Base-by-base conservation (phyloP, 306 rosid species). In the Inga leiocalycina region DNA sequence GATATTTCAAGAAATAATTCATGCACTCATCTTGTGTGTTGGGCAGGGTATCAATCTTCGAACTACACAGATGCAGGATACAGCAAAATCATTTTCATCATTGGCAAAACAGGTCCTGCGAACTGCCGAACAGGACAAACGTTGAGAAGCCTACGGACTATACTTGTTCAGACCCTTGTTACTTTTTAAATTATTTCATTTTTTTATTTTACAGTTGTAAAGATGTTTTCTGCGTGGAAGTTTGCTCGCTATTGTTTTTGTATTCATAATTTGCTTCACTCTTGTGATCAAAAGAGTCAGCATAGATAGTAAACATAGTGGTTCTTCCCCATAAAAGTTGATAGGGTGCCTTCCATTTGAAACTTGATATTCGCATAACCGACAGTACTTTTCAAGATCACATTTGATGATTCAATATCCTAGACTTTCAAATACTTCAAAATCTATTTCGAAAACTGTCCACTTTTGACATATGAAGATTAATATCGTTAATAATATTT, bases 51-150 rank as follows among this genome's bases (percentile, higher is more conserved):
- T 86, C 78, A 88, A 83, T 73, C 77, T 74, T 69, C 87, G 81
- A 64, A 49, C 99, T 27, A 24, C 96, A 41, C 93, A 93, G 19
- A 92, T 95, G 92, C 92, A 93, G 86, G 94, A 92, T 83, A 87
- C 85, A 41, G 99, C 99, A 49, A 87, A 79, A 78, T 92, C 99
- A 62, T 93, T 93, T 84, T 96, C 97, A 75, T 88, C 96, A 67
- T 79, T 92, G 91, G 99, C 97, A 59, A 92, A 87, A 27, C 93
- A 92, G 76, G 85, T 93, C 80, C 90, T 92, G 45, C 88, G 54
- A 89, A 91, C 88, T 20, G 79, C 91, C 62, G 93, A 92, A 87
- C 93, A 87, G 17, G 91, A 88, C 15, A 89, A 57, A 72, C 89
- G 80, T 79, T 84, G 86, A 77, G 79, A 73, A 87, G 59, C 54